phyloP scores from a whole-genome alignment of 2,329 filamentous ascomycete genomes.

The Colletotrichum sp. region DNA sequence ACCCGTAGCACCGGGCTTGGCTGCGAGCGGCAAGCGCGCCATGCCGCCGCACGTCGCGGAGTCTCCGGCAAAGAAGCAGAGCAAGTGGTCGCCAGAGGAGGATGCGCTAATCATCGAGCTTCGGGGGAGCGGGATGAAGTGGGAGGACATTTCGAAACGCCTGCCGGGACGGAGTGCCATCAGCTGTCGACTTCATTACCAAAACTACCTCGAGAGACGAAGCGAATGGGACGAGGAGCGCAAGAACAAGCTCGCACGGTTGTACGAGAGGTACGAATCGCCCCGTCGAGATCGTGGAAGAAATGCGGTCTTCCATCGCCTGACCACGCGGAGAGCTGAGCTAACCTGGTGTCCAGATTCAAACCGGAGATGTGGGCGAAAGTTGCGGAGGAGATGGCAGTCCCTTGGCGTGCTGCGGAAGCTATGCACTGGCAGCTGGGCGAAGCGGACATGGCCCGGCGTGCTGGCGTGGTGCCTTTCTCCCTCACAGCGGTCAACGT shows the following conservation, averaged over 20 bases:
- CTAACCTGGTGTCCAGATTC: slow-evolving; percentile 64
- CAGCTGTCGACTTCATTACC: slow-evolving; percentile 92
- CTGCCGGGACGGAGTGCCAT: slow-evolving; percentile 91
- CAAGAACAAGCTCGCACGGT: slow-evolving; percentile 92
- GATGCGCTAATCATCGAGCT: slow-evolving; percentile 94
- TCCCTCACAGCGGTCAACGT: slow-evolving; percentile 64
- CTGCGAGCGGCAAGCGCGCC: slow-evolving; percentile 47
- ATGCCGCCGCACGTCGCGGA: slow-evolving; percentile 61
- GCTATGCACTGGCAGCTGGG: slow-evolving; percentile 99
- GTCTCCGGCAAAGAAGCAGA: slow-evolving; percentile 89
- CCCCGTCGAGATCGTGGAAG: not conserved
- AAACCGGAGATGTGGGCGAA: slow-evolving; percentile 98
- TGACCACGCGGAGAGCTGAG: not conserved
- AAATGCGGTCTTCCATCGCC: not conserved
- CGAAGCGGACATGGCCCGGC: slow-evolving; percentile 89
- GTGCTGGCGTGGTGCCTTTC: slow-evolving; percentile 87
- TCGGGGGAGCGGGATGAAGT: slow-evolving; percentile 91
- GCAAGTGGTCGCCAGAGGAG: slow-evolving; percentile 95
- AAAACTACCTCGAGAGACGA: slow-evolving; percentile 93
- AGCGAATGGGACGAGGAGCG: slow-evolving; percentile 97
- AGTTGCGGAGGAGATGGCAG: slow-evolving; percentile 91
- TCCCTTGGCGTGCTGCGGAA: slow-evolving; percentile 94
- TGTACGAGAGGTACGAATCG: slow-evolving; percentile 86
- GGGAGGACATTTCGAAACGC: slow-evolving; percentile 95
- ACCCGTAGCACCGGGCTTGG: slow-evolving; percentile 36